A percentile compares a stretch with the other conserved stretches of the same genome.
Conservation (phyloP, 495 filamentous ascomycete genomes). For the Penicillium goetzii region DNA sequence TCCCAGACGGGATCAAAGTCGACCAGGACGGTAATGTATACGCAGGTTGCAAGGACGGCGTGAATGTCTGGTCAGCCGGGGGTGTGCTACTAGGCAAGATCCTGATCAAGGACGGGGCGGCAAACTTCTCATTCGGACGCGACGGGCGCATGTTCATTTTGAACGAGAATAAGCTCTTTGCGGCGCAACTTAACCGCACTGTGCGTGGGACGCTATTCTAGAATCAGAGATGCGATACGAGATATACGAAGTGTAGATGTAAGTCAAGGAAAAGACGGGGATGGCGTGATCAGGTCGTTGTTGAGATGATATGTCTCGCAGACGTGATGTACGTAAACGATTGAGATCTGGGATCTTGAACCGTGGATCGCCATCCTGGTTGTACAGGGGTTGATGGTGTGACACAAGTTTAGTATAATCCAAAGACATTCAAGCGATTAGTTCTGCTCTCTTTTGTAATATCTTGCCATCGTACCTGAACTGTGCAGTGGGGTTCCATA, state of each 20-base stretch:
- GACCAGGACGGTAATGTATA: conserved; percentile 66
- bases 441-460: background rate
- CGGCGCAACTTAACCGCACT: conserved; percentile 34
- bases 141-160: conserved; percentile 48
- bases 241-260: background rate
- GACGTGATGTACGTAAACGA: background rate
- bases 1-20: conserved; percentile 64
- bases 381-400: background rate
- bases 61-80: conserved; percentile 62
- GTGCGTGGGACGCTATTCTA: conserved; percentile 38
- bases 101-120: conserved; percentile 40
- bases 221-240: conserved; percentile 5
- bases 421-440: background rate
- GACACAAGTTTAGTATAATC: background rate
- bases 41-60: conserved; percentile 61
- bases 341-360: background rate
- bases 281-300: background rate
- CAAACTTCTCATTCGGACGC: conserved; percentile 51
- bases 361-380: background rate
- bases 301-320: background rate
- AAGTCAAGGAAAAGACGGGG: background rate
- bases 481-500: too few relatives aligned
- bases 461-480: background rate
- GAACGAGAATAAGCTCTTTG: conserved; percentile 48
- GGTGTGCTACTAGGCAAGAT: conserved; percentile 61